phyloP scores from a whole-genome alignment of 2,329 filamentous ascomycete species.

The Pestalotiopsis sp. region DNA sequence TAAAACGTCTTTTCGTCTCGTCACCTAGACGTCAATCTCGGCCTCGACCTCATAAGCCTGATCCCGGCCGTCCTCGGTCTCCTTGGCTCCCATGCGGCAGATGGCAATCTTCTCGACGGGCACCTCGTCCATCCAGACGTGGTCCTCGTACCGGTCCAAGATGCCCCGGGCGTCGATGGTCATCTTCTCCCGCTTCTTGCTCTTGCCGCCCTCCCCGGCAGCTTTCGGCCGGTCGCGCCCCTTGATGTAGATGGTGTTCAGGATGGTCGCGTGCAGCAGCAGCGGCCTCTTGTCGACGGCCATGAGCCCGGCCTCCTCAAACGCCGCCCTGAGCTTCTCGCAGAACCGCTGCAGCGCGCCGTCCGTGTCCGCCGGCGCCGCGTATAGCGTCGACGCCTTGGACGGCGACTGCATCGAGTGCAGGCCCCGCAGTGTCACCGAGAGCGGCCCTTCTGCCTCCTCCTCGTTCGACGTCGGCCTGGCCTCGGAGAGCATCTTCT shows the following conservation, averaged over 20 bases:
- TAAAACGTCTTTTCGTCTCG: background rate
- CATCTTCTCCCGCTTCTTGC: conserved; percentile 38
- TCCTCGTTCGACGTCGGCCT: conserved; percentile 1
- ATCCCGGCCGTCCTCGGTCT: conserved; percentile 53
- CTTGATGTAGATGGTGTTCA: conserved; percentile 82
- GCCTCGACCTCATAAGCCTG: conserved; percentile 57
- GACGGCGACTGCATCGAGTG: conserved; percentile 61
- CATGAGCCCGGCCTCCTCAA: conserved; percentile 60
- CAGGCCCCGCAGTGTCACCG: conserved; percentile 56
- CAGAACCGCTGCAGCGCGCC: conserved; percentile 60
- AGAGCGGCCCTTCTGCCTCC: conserved; percentile 28
- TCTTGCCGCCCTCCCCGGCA: conserved; percentile 13
- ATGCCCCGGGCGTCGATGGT: conserved; percentile 58
- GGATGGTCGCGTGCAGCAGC: conserved; percentile 79
- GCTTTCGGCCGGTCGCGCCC: conserved; percentile 20
- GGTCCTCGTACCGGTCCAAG: conserved; percentile 63
- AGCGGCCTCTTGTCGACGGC: conserved; percentile 63
- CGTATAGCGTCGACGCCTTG: conserved; percentile 67
- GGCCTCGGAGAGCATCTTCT: conserved; percentile 39
- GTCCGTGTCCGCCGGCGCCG: conserved; percentile 57
- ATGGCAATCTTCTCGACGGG: conserved; percentile 73
- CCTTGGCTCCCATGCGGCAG: conserved; percentile 86
- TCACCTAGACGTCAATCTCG: conserved; percentile 38
- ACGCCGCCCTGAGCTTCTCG: conserved; percentile 53
- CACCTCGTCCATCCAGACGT: conserved; percentile 72